Evolutionary conservation across 108 stramenopile species (phyloP), one percentile per base, ranked within the genome.

Genomic region (Cyclotella cryptica): DNA sequence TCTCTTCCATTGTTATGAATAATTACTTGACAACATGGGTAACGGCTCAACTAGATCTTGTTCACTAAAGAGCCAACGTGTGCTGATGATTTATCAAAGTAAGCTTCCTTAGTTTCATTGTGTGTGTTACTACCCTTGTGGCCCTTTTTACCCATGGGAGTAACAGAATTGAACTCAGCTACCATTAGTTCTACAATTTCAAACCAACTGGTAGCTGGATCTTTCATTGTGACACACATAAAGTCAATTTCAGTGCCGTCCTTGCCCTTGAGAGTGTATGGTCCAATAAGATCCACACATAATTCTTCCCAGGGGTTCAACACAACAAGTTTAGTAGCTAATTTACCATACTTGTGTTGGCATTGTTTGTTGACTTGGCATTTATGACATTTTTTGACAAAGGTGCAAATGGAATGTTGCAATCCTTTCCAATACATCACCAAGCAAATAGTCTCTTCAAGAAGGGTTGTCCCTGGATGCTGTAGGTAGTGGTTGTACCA

Each of bases 141-240:
- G 28, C 60, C 40, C 53, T 30, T 67, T 67, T 43, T 18, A 35
- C 35, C 10, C 6, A 3, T 55, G 60, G 71, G 72, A 18, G 51
- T 69, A 28, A 29, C 30, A 51, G 49, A 51, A 8, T 35, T 15
- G n/a, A 39, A 39, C 5, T 72, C 45, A 10, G 60, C 39, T 12
- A 64, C 29, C 26, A 47, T 61, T 28, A 63, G 40, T 62, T 77
- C 78, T 24, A 52, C 73, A 21, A 84, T 75, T 47, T 87, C 80
- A 45, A 87, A 84, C 84, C 83, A 81, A 13, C 84, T 68, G 13
- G 83, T 77, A 27, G 80, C 78, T 53, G 80, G 83, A 26, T 74
- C 63, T 22, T 83, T 79, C 74, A 87, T 82, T 10, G 84, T 87
- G 63, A 84, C 41, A 58, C 77, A 80, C 64, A 77, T 72, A 57